Evolutionary conservation across 352 stramenopile genomes (phyloP).

Genomic region (Phytophthora cryptogea): DNA sequence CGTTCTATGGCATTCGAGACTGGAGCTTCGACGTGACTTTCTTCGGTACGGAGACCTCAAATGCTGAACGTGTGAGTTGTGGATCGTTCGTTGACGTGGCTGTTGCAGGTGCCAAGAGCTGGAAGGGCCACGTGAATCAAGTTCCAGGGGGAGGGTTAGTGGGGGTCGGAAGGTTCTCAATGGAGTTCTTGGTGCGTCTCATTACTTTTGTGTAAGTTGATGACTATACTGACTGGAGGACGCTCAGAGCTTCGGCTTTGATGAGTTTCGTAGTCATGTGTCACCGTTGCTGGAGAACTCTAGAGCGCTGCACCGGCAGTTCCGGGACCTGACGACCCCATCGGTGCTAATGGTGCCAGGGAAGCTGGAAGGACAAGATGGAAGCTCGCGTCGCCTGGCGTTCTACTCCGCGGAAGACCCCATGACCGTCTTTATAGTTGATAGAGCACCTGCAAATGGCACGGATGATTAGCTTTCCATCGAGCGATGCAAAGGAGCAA

Average conservation of each 20-base stretch:
- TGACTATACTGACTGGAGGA: constrained; percentile 1
- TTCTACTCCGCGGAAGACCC: constrained; percentile 65
- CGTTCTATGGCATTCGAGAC: constrained; percentile 77
- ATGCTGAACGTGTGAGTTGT: neutral
- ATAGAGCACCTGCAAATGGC: constrained; percentile 10
- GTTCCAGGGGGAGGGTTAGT: constrained; percentile 73
- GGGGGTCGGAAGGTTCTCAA: constrained; percentile 58
- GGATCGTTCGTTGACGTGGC: neutral
- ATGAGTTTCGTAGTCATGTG: constrained; percentile 76
- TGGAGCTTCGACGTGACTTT: constrained; percentile 68
- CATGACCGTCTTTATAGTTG: constrained; percentile 72
- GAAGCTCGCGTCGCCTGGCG: constrained; percentile 38
- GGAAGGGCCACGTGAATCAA: constrained; percentile 70
- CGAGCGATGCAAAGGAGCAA: too few relatives aligned
- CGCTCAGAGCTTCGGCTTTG: constrained; percentile 66
- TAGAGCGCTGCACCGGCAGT: constrained; percentile 53
- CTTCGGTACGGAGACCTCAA: constrained; percentile 45
- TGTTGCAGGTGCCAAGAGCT: constrained; percentile 54
- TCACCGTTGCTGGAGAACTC: constrained; percentile 65
- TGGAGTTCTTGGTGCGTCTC: constrained; percentile 60
- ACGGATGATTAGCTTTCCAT: neutral
- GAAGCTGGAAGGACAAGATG: constrained; percentile 44
- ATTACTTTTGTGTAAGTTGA: neutral
- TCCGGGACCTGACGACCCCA: constrained; percentile 50
- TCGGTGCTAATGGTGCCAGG: constrained; percentile 77